Evolutionary conservation across 2,329 filamentous ascomycete genomes (phyloP).

Genomic region (Penicillium sp.): DNA sequence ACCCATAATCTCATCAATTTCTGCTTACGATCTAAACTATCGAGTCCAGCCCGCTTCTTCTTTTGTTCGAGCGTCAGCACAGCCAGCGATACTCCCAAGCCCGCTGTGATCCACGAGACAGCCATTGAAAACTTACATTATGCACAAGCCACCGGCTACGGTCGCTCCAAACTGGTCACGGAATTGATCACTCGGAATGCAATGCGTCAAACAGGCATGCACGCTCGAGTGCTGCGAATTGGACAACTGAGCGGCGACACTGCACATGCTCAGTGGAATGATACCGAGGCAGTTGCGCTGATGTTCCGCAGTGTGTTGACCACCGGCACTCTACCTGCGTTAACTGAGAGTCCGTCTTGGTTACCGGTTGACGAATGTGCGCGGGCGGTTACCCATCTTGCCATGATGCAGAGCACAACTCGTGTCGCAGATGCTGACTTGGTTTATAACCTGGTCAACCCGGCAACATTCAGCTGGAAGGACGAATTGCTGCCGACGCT

Average conservation of each 20-base stretch:
- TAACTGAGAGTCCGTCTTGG: slow-evolving; percentile 43
- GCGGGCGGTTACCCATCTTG: slow-evolving; percentile 32
- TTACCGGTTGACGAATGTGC: slow-evolving; percentile 40
- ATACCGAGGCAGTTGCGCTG: slow-evolving; percentile 43
- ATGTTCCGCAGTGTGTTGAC: slow-evolving; percentile 46
- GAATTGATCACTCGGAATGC: slow-evolving; percentile 33
- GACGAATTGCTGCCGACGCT: slow-evolving; percentile 30
- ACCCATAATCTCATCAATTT: slow-evolving; percentile 43
- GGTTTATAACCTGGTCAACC: slow-evolving; percentile 52
- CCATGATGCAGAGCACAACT: slow-evolving; percentile 18
- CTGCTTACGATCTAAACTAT: slow-evolving; percentile 29
- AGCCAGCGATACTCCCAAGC: slow-evolving; percentile 31
- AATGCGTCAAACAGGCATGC: slow-evolving; percentile 19
- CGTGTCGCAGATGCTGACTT: slow-evolving; percentile 12
- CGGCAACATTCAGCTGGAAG: slow-evolving; percentile 34
- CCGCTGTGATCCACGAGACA: slow-evolving; percentile 31
- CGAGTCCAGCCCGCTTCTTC: slow-evolving; percentile 38
- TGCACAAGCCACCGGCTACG: slow-evolving; percentile 42
- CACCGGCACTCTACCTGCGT: slow-evolving; percentile 41
- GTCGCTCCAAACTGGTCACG: slow-evolving; percentile 36
- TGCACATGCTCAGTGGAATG: slow-evolving; percentile 19
- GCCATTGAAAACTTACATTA: slow-evolving; percentile 31
- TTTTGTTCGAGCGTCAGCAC: slow-evolving; percentile 50
- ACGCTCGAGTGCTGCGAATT: slow-evolving; percentile 30
- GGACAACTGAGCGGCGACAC: slow-evolving; percentile 35